These are phyloP conservation scores for Dothistroma septosporum DNA, from an alignment of 2,329 filamentous ascomycete genomes.

Conservation along the genomic window DNA sequence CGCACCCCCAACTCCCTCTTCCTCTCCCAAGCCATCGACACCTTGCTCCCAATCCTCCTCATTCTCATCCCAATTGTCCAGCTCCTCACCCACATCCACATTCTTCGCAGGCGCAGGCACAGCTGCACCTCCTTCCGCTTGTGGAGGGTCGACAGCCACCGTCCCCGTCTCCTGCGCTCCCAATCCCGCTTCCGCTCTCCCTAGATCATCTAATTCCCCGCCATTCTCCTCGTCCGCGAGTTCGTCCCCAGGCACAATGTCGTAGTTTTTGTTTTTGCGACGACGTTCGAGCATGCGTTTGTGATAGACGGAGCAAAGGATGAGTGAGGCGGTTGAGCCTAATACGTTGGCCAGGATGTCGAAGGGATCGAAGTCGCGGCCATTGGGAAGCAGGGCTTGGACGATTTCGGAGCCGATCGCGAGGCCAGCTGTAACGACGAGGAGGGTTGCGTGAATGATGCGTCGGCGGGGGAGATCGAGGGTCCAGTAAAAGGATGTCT, in stretches of 20 bases:
- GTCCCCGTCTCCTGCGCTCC: slow-evolving; percentile 33
- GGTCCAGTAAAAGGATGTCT: slow-evolving; percentile 81
- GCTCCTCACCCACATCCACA: slow-evolving; percentile 67
- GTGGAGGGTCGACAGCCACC: slow-evolving; percentile 22
- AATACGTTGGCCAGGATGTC: slow-evolving; percentile 85
- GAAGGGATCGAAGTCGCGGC: slow-evolving; percentile 64
- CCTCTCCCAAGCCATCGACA: slow-evolving; percentile 22
- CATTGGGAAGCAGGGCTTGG: slow-evolving; percentile 64
- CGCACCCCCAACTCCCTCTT: slow-evolving; percentile 30
- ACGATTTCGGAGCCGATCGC: slow-evolving; percentile 72
- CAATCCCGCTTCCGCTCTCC: slow-evolving; percentile 59
- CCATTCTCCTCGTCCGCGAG: slow-evolving; percentile 37
- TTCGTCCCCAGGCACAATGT: slow-evolving; percentile 61
- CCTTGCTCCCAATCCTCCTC: slow-evolving; percentile 63
- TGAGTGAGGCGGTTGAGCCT: slow-evolving; percentile 68
- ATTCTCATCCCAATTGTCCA: slow-evolving; percentile 95
- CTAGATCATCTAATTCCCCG: slow-evolving; percentile 42
- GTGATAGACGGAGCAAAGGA: slow-evolving; percentile 85
- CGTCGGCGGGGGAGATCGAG: slow-evolving; percentile 85
- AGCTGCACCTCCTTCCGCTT: slow-evolving; percentile 35
- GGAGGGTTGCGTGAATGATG: slow-evolving; percentile 74
- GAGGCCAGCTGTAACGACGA: slow-evolving; percentile 70
- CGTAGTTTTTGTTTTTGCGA: slow-evolving; percentile 68
- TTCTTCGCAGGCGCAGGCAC: slow-evolving; percentile 39
- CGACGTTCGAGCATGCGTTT: slow-evolving; percentile 90